These are phyloP conservation scores for Populus tomentosa DNA, from an alignment of 441 rosid genomes.

Conservation along the genomic window DNA sequence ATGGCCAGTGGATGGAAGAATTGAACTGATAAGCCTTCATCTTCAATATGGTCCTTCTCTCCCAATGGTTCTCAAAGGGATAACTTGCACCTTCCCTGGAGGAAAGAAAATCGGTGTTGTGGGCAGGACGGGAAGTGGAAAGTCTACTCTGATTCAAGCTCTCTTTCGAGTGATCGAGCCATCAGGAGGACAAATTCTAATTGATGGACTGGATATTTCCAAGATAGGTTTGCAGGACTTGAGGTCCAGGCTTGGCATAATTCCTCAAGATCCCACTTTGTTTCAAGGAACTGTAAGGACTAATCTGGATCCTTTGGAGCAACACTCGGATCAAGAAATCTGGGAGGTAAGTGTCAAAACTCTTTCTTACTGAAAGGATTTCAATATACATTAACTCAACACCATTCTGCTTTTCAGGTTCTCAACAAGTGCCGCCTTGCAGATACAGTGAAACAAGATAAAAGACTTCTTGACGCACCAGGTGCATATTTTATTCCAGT, in stretches of 20 bases:
- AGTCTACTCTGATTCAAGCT: slow-evolving; percentile 70
- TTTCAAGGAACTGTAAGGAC: slow-evolving; percentile 62
- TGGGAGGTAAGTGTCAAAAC: slow-evolving; percentile 48
- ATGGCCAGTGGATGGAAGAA: slow-evolving; percentile 53
- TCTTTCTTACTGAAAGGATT: not conserved
- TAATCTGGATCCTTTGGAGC: slow-evolving; percentile 57
- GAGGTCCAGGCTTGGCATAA: slow-evolving; percentile 55
- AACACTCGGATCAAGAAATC: slow-evolving; percentile 54
- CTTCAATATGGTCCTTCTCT: slow-evolving; percentile 48
- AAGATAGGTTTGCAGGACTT: slow-evolving; percentile 60
- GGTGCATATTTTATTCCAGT: slow-evolving; percentile 18
- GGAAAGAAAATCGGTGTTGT: slow-evolving; percentile 62
- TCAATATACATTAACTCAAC: not conserved
- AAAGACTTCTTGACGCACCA: slow-evolving; percentile 60
- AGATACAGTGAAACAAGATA: slow-evolving; percentile 49
- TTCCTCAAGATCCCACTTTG: slow-evolving; percentile 62
- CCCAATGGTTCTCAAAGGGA: slow-evolving; percentile 59
- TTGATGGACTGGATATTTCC: slow-evolving; percentile 56
- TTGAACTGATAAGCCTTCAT: slow-evolving; percentile 42
- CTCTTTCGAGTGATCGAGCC: slow-evolving; percentile 66
- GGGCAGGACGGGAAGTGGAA: slow-evolving; percentile 76
- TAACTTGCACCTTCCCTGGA: slow-evolving; percentile 56
- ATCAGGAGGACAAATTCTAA: slow-evolving; percentile 37
- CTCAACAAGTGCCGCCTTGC: slow-evolving; percentile 48
- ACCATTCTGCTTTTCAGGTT: slow-evolving; percentile 31